Percentiles rank a stretch among this genome's conserved stretches.
phyloP scores from a whole-genome alignment of 441 rosid species.

The Adansonia grandidieri region DNA sequence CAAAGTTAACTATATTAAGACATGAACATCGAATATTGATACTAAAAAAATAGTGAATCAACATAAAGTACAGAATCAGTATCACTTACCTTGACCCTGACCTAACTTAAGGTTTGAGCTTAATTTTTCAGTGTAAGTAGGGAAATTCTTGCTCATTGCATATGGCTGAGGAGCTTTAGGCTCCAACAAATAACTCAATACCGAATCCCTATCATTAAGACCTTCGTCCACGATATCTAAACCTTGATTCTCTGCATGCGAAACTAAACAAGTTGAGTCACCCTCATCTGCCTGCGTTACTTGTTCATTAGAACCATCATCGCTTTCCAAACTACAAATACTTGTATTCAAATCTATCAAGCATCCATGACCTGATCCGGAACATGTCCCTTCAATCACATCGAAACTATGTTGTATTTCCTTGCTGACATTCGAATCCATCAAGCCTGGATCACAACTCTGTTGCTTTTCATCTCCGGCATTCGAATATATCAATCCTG shows the following conservation, averaged over 20 bases:
- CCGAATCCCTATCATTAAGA: background rate
- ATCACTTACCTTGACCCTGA: background rate
- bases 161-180: background rate
- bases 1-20: background rate
- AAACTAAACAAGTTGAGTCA: background rate
- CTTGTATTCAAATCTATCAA: conserved; percentile 7
- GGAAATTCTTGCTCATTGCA: background rate
- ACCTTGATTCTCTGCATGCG: background rate
- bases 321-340: background rate
- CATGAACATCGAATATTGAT: background rate
- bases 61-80: background rate
- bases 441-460: background rate
- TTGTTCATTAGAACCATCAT: background rate
- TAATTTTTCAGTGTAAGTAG: background rate
- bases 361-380: background rate
- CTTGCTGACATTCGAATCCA: background rate
- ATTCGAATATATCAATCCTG: background rate
- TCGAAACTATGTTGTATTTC: background rate
- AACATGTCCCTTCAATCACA: background rate
- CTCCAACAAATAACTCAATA: background rate
- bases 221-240: background rate
- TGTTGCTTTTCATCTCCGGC: background rate
- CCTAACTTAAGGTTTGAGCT: background rate
- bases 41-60: background rate
- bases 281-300: background rate